phyloP scores from a whole-genome alignment of 805 yeast species.

The Candida corydali region DNA sequence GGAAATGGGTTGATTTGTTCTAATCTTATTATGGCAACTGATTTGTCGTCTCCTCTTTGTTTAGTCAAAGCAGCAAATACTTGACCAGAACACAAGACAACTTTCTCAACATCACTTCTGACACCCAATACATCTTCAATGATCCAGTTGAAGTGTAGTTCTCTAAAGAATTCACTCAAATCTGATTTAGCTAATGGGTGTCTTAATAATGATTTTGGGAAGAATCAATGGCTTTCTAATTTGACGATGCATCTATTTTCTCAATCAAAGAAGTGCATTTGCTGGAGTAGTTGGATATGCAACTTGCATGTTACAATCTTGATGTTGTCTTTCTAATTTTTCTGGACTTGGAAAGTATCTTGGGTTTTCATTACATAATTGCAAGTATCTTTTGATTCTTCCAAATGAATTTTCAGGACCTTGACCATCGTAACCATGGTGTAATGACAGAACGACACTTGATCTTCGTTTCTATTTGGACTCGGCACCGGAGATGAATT shows the following conservation, averaged over 20 bases:
- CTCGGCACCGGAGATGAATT: constrained; percentile 95
- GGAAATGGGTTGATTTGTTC: constrained; percentile 99
- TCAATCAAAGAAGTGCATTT: constrained; percentile 88
- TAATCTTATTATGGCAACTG: constrained; percentile 81
- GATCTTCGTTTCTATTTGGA: constrained; percentile 99
- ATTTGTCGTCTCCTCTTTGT: constrained; percentile 80
- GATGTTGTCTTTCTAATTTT: constrained; percentile 94
- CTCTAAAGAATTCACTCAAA: constrained; percentile 82
- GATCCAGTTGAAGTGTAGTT: constrained; percentile 91
- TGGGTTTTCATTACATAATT: constrained; percentile 92
- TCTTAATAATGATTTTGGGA: constrained; percentile 92
- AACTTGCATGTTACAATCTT: constrained; percentile 96
- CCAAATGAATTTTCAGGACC: constrained; percentile 99
- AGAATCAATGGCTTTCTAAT: constrained; percentile 92
- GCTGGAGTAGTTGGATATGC: constrained; percentile 99
- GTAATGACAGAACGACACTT: constrained; percentile 89
- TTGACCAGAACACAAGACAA: constrained; percentile 87
- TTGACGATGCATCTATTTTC: constrained; percentile 99
- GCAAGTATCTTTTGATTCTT: constrained; percentile 94
- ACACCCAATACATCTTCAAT: constrained; percentile 90
- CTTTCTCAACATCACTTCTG: constrained; percentile 77
- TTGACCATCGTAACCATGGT: constrained; percentile 99
- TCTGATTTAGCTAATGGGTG: constrained; percentile 94
- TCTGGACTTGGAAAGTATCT: constrained; percentile 87
- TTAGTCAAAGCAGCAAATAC: constrained; percentile 89